Conservation (phyloP, 768 basidiomycete species). For the Boletales sp. region DNA sequence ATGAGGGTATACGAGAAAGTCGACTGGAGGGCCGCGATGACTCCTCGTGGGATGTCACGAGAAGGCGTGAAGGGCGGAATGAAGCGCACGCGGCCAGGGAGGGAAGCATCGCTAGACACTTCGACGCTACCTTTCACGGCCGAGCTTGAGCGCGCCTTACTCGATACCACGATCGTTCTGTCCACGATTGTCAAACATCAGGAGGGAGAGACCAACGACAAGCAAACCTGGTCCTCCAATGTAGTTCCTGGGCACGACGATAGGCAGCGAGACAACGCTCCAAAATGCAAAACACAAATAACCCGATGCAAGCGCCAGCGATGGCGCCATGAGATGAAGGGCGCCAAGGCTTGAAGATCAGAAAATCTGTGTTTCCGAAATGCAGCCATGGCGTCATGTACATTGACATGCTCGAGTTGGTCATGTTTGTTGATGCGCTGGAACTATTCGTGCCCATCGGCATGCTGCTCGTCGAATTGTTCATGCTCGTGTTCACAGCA, state of each 20-base stretch:
- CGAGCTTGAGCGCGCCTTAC: neutral
- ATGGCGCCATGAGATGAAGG: slow-evolving; percentile 69
- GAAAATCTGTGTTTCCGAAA: slow-evolving; percentile 58
- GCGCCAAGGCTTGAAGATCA: slow-evolving; percentile 64
- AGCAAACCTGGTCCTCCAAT: slow-evolving; percentile 61
- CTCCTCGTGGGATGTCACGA: slow-evolving; percentile 73
- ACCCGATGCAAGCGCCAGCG: slow-evolving; percentile 69
- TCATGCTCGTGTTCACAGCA: too few species aligned
- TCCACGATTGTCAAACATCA: neutral
- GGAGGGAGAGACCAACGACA: neutral
- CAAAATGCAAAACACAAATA: slow-evolving; percentile 63
- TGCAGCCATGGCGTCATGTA: slow-evolving; percentile 70
- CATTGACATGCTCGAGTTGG: slow-evolving; percentile 14
- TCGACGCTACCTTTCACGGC: neutral
- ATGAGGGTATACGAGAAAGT: slow-evolving; percentile 70
- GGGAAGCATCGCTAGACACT: neutral
- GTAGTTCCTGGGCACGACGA: slow-evolving; percentile 46
- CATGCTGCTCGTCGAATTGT: too few species aligned
- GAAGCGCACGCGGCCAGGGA: slow-evolving; percentile 23
- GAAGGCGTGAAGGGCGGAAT: slow-evolving; percentile 59
- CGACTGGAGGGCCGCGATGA: slow-evolving; percentile 61
- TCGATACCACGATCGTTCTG: slow-evolving; percentile 10
- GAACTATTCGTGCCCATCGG: too few species aligned
- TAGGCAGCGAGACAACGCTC: slow-evolving; percentile 67
- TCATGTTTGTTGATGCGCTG: neutral